Evolutionary conservation across 345 rosid species (phyloP), one percentile per base, ranked within the genome.

Genomic region (Moricandia arvensis): DNA sequence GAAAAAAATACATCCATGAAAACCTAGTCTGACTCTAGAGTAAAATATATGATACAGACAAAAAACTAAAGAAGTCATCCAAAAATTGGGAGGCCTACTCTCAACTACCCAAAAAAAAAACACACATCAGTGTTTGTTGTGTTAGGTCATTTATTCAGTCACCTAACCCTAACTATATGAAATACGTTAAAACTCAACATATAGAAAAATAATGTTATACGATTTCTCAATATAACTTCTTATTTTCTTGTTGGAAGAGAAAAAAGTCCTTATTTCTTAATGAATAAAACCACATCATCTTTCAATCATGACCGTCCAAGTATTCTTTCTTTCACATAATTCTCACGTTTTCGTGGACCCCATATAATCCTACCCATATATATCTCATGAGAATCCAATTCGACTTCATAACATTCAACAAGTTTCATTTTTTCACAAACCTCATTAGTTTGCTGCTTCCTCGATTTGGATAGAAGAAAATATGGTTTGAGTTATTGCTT

Each of bases 121-220:
- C n/a, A 74, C 66, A 61, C 54, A 60, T 13, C 24, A 55, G n/a
- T n/a, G n/a, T n/a, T n/a, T n/a, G n/a, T n/a, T n/a, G 45, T 78
- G 78, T 73, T 78, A 73, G 82, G 82, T 79, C 82, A 54, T 73
- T 73, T 43, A 63, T 68, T 73, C 78, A 79, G 78, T 79, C 82
- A 73, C 82, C 82, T 68, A 79, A 79, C 71, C 21, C n/a, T 73
- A 73, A 68, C 75, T 27, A 68, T 0, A 21, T 66, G 58, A 58
- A 72, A 35, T 72, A 72, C 73, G 35, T 59, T 72, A 71, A 47
- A 35, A 35, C 16, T 65, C 17, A 35, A 6, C 64, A 12, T 1
- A 16, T 26, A 71, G 45, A 57, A 21, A 58, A 17, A 3, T 11
- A 53, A 62, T 30, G 31, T 8, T 65, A 71, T 35, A 47, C 27